Base-by-base conservation (phyloP, 306 rosid genomes). In the Trifolium fragiferum region DNA sequence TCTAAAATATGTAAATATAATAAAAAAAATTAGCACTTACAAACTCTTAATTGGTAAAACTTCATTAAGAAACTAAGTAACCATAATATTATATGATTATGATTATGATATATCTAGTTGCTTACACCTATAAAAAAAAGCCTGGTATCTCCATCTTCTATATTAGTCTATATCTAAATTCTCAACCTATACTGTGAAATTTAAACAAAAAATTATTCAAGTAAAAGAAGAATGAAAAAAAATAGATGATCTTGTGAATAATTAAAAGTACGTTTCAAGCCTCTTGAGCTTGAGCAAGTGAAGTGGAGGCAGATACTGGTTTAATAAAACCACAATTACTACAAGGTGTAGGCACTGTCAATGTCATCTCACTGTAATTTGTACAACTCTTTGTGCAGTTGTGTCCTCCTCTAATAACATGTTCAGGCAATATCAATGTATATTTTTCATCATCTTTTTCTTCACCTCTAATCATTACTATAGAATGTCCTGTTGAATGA, bases 401-500 rank as follows among this genome's bases (percentile, higher is more conserved):
- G 59, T 85, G 92, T 2, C 87, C 81, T 70, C 76, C 82, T 74
- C 84, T 86, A 14, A 82, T 13, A n/a, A 86, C 79, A 59, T 82
- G 77, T 19, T 84, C 86, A 0, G 89, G 90, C 37, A 92, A 70
- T 76, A 76, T 88, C 79, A 92, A 76, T 0, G 80, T 92, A 46
- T 88, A 80, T 44, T 78, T 83, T 6, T 85, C 88, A 23, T 68
- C 46, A 2, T 43, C 68, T 20, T 37, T 20, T 7, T 19, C 81
- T 25, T 72, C 83, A 62, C 16, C 59, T 87, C 78, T 82, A 18
- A 66, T 73, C 53, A 67, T 46, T 70, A 86, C 82, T 25, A 90
- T 78, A 0, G 98, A 92, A 77, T 92, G 96, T 1, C 98, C 96
- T 0, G 98, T 92, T 2, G 96, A 86, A 44, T 89, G 91, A 4